These are phyloP conservation scores for Blakeslea trispora DNA, from an alignment of 371 early-diverging fungal genomes.

Conservation along the genomic window DNA sequence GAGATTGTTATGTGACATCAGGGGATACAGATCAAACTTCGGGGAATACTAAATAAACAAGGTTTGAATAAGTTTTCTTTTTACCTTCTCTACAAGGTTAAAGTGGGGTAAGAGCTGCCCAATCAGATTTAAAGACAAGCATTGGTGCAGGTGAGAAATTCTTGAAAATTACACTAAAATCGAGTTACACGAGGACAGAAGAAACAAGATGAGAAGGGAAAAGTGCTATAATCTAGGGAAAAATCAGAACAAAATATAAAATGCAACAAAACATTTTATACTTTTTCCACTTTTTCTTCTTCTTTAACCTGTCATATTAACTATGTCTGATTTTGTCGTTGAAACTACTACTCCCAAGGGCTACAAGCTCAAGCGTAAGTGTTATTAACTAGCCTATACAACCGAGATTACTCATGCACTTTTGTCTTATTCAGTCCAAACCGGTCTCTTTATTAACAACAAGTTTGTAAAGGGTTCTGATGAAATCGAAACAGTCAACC, in stretches of 20 bases:
- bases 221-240: too few relatives aligned
- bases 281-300: slow-evolving; percentile 8
- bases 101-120: neutral
- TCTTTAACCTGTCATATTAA: neutral
- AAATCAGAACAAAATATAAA: neutral
- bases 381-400: neutral
- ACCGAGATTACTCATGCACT: too few relatives aligned
- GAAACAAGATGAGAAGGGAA: neutral
- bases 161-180: neutral
- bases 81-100: too few relatives aligned
- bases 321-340: slow-evolving; percentile 29
- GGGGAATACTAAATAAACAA: too few relatives aligned
- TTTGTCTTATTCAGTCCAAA: slow-evolving; percentile 36
- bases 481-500: slow-evolving; percentile 53
- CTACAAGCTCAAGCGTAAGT: slow-evolving; percentile 42
- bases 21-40: too few relatives aligned
- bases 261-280: neutral
- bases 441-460: slow-evolving; percentile 59
- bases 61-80: too few relatives aligned
- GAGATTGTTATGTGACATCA: too few relatives aligned
- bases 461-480: slow-evolving; percentile 47
- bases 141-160: neutral
- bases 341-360: slow-evolving; percentile 39
- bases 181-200: neutral
- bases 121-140: neutral